Base-by-base conservation (phyloP, 306 rosid genomes). In the Cicer bijugum region DNA sequence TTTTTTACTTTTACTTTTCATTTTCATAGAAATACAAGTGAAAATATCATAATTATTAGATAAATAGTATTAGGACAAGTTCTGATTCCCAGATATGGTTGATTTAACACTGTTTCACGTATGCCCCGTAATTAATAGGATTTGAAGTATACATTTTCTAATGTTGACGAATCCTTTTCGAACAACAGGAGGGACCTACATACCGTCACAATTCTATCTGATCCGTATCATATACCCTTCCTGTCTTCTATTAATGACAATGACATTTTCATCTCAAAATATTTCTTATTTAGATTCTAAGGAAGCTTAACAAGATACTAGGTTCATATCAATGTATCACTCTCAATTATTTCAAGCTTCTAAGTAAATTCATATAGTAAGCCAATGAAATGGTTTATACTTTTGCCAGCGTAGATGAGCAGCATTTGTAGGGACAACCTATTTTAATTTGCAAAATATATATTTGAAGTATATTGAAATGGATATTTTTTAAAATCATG, bases 261-360 rank as follows among this genome's bases (percentile, higher is more conserved):
- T 51, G 74, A 84, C 82, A 71, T 72, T 72, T 76, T 12, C 12
- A 52, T 60, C 78, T 42, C 75, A 28, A 77, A 76, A 71, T 65
- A 76, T 52, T 20, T 73, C 47, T 68, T 66, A 68, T 76, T 68
- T 42, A 77, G n/a, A 46, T 38, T 55, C 37, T 2, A 76, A 80
- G 84, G 48, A 80, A 80, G n/a, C 78, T 69, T 62, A 77, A 50
- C 56, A 69, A 17, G 51, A 52, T 64, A 74, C 78, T 62, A 55
- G 17, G 59, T 52, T 59, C 62, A 50, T 71, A 43, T 44, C 72
- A 16, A 43, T 33, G 7, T 73, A 53, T 72, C 40, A 40, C 12
- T 72, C 51, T 79, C 75, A 6, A 75, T 67, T 59, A 71, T 77
- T 71, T 61, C 72, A 66, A 45, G 60, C 42, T 70, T 64, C 19